Evolutionary conservation across 2,329 filamentous ascomycete species (phyloP), one percentile per base, ranked within the genome.

Genomic region (Cladosporium sp.): DNA sequence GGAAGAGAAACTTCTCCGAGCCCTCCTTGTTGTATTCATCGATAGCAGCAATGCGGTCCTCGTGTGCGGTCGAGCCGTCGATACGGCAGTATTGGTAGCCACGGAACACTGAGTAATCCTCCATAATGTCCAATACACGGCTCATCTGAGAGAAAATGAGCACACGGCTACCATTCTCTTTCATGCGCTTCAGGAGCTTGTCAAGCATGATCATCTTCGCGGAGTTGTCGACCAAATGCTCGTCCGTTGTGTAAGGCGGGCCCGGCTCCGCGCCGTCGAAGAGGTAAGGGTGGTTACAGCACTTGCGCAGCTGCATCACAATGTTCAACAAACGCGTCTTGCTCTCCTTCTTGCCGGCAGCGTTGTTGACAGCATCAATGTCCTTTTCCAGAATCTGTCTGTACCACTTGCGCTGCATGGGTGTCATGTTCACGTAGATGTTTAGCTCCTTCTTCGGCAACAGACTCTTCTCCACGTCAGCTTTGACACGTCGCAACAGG

Each of bases 131-230:
- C 40, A 98, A 76, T 37, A 96, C 79, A 80, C 93, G 89, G 65
- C 91, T 96, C 93, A 98, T 98, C 67, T 98, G 93, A 0, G 93
- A 98, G 74, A 98, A 98, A 62, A 98, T 97, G 52, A 98, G 81
- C n/a, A 98, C 90, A 59, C 93, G 83, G 66, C 91, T 97, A 40
- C 90, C 93, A 67, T 95, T 86, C 43, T 80, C 82, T 70, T 91
- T 80, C 74, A 98, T 82, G 43, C 91, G 83, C 63, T 80, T 84
- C 45, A 98, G 77, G 9, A 98, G 81, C 72, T 89, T 95, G 75
- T 98, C 93, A 14, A 98, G 80, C 67, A 98, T 90, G 32, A 90
- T 82, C 93, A 98, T 98, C 74, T 98, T 98, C 18, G 91, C 93
- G 1, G 93, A 84, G 63, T 97, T 98, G 73, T 83, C 87, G 40